Evolutionary conservation across 2,329 filamentous ascomycete species (phyloP).

Genomic region (Talaromyces pinophilus): DNA sequence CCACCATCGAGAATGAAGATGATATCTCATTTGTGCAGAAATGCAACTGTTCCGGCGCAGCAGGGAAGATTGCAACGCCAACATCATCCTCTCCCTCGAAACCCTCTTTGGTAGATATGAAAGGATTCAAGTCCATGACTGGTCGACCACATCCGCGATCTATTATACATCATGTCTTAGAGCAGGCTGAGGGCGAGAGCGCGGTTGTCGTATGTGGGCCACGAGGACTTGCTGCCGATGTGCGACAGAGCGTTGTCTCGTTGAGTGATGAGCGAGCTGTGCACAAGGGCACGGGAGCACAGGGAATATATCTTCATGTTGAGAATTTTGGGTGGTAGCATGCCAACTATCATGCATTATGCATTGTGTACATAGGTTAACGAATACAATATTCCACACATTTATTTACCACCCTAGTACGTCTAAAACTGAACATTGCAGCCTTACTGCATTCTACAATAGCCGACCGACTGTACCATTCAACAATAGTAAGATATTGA

Average conservation of each 20-base stretch:
- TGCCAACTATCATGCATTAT: not conserved
- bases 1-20: slow-evolving; percentile 50
- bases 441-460: no score
- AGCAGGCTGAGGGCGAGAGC: slow-evolving; percentile 62
- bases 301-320: slow-evolving; percentile 63
- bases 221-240: slow-evolving; percentile 55
- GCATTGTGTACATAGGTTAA: slow-evolving; percentile 3
- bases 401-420: no score
- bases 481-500: no score
- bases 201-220: slow-evolving; percentile 66
- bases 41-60: slow-evolving; percentile 41
- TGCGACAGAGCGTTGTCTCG: slow-evolving; percentile 56
- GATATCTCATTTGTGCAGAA: slow-evolving; percentile 32
- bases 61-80: slow-evolving; percentile 18
- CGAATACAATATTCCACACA: not conserved
- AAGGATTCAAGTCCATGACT: slow-evolving; percentile 26
- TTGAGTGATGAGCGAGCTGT: slow-evolving; percentile 66
- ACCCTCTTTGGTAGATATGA: slow-evolving; percentile 22
- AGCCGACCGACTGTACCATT: no score
- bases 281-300: slow-evolving; percentile 66
- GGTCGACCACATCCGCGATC: slow-evolving; percentile 56
- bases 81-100: slow-evolving; percentile 18
- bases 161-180: slow-evolving; percentile 58
- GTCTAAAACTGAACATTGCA: no score
- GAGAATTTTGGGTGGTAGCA: slow-evolving; percentile 39